Evolutionary conservation across 2,329 filamentous ascomycete genomes (phyloP), one percentile per base, ranked within the genome.

Genomic region (Epichloe festucae): DNA sequence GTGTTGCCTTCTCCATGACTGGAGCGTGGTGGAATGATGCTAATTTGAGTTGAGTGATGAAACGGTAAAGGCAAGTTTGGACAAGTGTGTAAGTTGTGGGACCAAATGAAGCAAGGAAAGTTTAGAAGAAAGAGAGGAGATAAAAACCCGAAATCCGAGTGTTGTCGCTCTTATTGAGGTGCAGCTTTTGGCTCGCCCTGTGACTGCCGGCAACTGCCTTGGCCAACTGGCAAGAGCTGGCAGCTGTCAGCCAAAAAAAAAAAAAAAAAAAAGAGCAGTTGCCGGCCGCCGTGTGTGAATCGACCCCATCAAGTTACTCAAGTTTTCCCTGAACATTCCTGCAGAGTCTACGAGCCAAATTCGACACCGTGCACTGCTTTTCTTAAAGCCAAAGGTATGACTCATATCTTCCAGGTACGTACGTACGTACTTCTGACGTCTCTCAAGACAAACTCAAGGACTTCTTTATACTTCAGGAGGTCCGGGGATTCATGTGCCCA

Each of bases 401-500:
- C 27, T 31, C 27, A 31, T 11, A 31, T 31, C 27, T 31, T 10
- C 8, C 15, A 11, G 15, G 8, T 12, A 43, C 6, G n/a, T 44
- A 49, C 8, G n/a, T 44, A 49, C 8, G 46, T 53, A 34, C 54
- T 53, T 21, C 57, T 51, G 2, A 54, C 41, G 21, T 59, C 58
- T 12, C 54, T 46, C 15, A 54, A 52, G 15, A 55, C 48, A 4
- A 36, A 8, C 43, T 58, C 54, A 36, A 56, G 45, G 5, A 56
- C 44, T 2, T 57, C 44, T 19, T 50, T 54, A 39, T 59, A 56
- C 4, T 46, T 47, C 27, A 54, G 5, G 41, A 58, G 39, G 35
- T 56, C 57, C 14, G 54, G 55, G 6, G 53, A 49, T 42, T 59
- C 55, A 14, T 49, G 54, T 3, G 53, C 53, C 57, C 58, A 58